Percentiles rank a stretch among this genome's conserved stretches.
Conservation (phyloP, 257 asterid genomes). For the Primulina huaijiensis region DNA sequence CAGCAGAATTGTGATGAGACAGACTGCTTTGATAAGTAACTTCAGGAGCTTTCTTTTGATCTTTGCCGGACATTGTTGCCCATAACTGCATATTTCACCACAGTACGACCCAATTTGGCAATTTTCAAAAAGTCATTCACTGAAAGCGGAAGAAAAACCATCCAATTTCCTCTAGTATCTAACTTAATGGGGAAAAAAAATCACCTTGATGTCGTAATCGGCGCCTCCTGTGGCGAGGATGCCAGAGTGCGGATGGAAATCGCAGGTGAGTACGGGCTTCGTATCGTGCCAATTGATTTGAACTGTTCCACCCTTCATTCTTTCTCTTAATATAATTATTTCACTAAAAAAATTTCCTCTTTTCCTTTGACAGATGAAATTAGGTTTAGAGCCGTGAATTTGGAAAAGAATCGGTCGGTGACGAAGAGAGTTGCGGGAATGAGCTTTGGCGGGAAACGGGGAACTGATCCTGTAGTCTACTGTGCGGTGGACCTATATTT, state of each 20-base stretch:
- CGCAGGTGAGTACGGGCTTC: slow-evolving; percentile 86
- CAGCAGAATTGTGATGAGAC: slow-evolving; percentile 79
- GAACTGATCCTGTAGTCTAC: not conserved
- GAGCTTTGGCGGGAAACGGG: slow-evolving; percentile 34
- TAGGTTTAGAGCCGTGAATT: slow-evolving; percentile 28
- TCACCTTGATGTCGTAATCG: slow-evolving; percentile 87
- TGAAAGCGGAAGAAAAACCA: not conserved
- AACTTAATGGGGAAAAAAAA: not conserved
- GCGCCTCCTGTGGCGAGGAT: slow-evolving; percentile 93
- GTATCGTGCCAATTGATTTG: slow-evolving; percentile 96
- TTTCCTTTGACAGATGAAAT: slow-evolving; percentile 2
- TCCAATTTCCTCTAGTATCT: not conserved
- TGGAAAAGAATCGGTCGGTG: not conserved
- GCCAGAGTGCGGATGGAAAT: slow-evolving; percentile 72
- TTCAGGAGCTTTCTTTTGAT: slow-evolving; percentile 55
- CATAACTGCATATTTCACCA: slow-evolving; percentile 57
- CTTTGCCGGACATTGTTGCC: slow-evolving; percentile 51
- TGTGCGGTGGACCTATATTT: not conserved
- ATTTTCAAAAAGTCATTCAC: not conserved
- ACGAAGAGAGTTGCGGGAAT: not conserved
- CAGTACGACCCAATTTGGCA: not conserved
- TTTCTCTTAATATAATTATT: not conserved
- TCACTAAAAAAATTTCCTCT: too few relatives aligned
- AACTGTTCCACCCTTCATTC: slow-evolving; percentile 83
- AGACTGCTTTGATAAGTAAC: slow-evolving; percentile 72